Percentiles rank a stretch among this genome's conserved stretches.
Conservation (phyloP, 2,329 filamentous ascomycete genomes). For the Ophiocordyceps sinensis region DNA sequence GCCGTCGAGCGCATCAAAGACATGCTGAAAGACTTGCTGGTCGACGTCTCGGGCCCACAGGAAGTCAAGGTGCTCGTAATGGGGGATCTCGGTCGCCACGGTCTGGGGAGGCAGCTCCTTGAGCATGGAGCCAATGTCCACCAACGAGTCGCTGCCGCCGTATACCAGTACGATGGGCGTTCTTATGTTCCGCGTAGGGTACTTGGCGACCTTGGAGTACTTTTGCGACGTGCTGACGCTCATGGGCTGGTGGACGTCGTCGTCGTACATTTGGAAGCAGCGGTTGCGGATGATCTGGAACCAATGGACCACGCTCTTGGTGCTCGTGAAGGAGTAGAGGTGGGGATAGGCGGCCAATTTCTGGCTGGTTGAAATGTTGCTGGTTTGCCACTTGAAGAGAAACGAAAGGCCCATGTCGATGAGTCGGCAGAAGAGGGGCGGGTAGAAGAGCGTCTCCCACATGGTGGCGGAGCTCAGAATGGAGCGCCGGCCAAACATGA, state of each 20-base stretch:
- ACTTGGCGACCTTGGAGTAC: constrained; percentile 93
- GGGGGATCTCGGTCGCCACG: constrained; percentile 69
- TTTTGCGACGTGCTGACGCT: constrained; percentile 57
- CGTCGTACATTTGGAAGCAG: constrained; percentile 97
- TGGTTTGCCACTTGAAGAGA: constrained; percentile 78
- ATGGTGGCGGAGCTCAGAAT: constrained; percentile 89
- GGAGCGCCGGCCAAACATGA: constrained; percentile 81
- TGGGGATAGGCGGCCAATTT: constrained; percentile 94
- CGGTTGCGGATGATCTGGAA: constrained; percentile 97
- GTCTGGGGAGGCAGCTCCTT: constrained; percentile 76
- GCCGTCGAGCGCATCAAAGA: constrained; percentile 74
- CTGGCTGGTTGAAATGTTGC: constrained; percentile 73
- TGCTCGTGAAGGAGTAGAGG: constrained; percentile 91
- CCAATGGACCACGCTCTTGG: constrained; percentile 96
- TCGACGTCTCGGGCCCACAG: constrained; percentile 85
- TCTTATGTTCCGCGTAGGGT: constrained; percentile 92
- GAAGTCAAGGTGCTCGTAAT: constrained; percentile 96
- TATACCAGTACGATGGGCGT: constrained; percentile 91
- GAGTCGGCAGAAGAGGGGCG: constrained; percentile 75
- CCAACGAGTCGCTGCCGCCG: constrained; percentile 82
- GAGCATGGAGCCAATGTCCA: constrained; percentile 88
- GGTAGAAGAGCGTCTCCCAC: constrained; percentile 94
- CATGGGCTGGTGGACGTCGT: constrained; percentile 71
- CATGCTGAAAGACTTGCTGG: constrained; percentile 72
- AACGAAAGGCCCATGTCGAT: constrained; percentile 74